Conservation (phyloP, 2,329 filamentous ascomycete species). For the Aureobasidium namibiae region DNA sequence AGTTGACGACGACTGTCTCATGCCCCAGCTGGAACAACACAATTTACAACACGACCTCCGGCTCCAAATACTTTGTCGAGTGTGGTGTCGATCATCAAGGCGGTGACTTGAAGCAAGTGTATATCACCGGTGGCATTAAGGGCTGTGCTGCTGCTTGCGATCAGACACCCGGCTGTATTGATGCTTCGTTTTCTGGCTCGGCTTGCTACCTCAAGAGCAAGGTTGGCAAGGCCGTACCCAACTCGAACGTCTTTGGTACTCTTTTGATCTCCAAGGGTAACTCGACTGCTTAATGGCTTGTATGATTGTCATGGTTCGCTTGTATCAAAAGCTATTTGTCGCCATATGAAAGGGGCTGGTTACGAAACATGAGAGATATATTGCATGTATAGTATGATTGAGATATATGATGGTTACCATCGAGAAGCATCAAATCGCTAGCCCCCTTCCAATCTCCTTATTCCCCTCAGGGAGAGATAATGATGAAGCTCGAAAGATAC, state of each 20-base stretch:
- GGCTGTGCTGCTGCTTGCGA: constrained; percentile 25
- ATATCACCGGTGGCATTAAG: constrained; percentile 18
- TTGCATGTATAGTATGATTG: too few relatives aligned
- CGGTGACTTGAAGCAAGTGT: constrained; percentile 21
- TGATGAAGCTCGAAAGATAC: too few relatives aligned
- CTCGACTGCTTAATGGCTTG: not conserved
- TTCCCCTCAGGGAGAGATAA: too few relatives aligned
- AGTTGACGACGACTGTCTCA: constrained; percentile 8
- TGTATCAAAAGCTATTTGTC: too few relatives aligned
- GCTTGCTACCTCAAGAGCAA: constrained; percentile 26
- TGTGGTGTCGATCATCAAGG: constrained; percentile 26
- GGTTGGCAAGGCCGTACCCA: constrained; percentile 18
- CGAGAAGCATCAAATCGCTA: too few relatives aligned
- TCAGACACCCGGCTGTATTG: constrained; percentile 24
- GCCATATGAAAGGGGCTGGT: too few relatives aligned
- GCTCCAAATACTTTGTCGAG: constrained; percentile 21
- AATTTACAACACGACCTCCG: constrained; percentile 11
- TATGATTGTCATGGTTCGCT: not conserved
- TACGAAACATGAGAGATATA: too few relatives aligned
- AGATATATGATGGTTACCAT: too few relatives aligned
- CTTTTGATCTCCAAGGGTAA: not conserved
- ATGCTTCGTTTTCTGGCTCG: constrained; percentile 23
- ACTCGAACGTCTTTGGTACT: constrained; percentile 6
- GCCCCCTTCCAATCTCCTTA: too few relatives aligned
- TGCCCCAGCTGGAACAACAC: constrained; percentile 19